These are phyloP conservation scores for Globisporangium nagaii DNA, from an alignment of 352 stramenopile species.

Conservation along the genomic window DNA sequence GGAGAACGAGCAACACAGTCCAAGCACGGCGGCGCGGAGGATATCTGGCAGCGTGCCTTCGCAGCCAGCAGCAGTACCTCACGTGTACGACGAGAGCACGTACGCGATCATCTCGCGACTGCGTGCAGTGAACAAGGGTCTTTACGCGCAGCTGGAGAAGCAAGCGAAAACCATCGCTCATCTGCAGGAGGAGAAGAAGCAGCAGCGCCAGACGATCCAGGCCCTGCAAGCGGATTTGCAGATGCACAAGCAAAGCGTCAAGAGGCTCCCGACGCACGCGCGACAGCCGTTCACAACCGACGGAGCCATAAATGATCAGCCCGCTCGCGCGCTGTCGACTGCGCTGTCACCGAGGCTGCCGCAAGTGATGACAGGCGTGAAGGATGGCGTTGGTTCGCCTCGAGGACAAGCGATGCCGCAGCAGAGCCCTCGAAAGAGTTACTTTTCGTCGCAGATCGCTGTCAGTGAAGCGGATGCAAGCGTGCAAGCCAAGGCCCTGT, in stretches of 20 bases:
- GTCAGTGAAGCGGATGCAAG: not conserved
- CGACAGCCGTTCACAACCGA: not conserved
- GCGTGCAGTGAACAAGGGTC: constrained; percentile 38
- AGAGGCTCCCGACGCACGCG: constrained; percentile 12
- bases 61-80: not conserved
- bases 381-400: not conserved
- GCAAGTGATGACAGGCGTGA: not conserved
- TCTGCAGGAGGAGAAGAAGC: constrained; percentile 48
- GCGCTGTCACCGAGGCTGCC: not conserved
- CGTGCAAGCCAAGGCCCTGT: not conserved
- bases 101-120: constrained; percentile 48
- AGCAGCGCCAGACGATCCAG: constrained; percentile 31
- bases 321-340: not conserved
- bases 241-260: constrained; percentile 49
- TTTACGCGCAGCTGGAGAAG: constrained; percentile 39
- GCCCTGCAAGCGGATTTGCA: constrained; percentile 35
- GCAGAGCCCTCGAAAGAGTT: not conserved
- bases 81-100: constrained; percentile 47
- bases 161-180: constrained; percentile 39
- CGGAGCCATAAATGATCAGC: not conserved
- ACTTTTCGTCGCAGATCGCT: not conserved
- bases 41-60: not conserved
- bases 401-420: not conserved
- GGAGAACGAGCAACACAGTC: not conserved
- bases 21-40: not conserved